phyloP scores from a whole-genome alignment of 495 filamentous ascomycete species.

The Penicillium nucicola region DNA sequence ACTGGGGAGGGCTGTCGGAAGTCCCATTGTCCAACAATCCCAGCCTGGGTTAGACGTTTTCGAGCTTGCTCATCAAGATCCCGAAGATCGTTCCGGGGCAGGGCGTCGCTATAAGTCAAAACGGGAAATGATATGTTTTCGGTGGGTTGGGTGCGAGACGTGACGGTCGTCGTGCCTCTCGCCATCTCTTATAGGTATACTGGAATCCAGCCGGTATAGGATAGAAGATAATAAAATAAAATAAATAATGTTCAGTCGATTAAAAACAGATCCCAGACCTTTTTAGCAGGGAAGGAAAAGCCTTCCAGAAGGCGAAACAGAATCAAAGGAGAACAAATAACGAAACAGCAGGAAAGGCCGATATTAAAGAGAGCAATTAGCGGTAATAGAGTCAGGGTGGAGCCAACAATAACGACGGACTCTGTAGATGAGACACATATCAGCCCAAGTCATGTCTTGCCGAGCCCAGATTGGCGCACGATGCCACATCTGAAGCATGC shows the following conservation, averaged over 20 bases:
- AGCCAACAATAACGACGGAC: slow-evolving; percentile 8
- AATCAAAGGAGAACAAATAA: slow-evolving; percentile 15
- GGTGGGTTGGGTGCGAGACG: slow-evolving; percentile 21
- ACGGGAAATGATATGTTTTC: slow-evolving; percentile 34
- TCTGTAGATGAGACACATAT: slow-evolving; percentile 31
- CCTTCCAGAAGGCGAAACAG: slow-evolving; percentile 46
- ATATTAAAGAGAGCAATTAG: slow-evolving; percentile 15
- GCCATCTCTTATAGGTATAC: slow-evolving; percentile 20
- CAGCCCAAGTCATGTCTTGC: background rate
- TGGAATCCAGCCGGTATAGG: background rate
- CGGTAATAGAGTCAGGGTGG: slow-evolving; percentile 17
- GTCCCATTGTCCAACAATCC: slow-evolving; percentile 8
- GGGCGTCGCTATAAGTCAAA: slow-evolving; percentile 32
- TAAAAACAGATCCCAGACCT: slow-evolving; percentile 11
- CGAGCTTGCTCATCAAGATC: slow-evolving; percentile 6
- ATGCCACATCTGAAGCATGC: background rate
- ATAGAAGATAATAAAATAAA: background rate
- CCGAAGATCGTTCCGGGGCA: slow-evolving; percentile 32
- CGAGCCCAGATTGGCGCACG: background rate
- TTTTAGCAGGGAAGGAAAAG: slow-evolving; percentile 41
- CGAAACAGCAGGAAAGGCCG: slow-evolving; percentile 4
- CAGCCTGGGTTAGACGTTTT: slow-evolving; percentile 7
- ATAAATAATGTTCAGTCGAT: background rate
- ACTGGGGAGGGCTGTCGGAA: slow-evolving; percentile 23
- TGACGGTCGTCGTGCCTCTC: slow-evolving; percentile 28